Percentiles rank a stretch among this genome's conserved stretches.
These are phyloP conservation scores for Blastobotrys niveus DNA, from an alignment of 1,139 yeast species.

Conservation along the genomic window DNA sequence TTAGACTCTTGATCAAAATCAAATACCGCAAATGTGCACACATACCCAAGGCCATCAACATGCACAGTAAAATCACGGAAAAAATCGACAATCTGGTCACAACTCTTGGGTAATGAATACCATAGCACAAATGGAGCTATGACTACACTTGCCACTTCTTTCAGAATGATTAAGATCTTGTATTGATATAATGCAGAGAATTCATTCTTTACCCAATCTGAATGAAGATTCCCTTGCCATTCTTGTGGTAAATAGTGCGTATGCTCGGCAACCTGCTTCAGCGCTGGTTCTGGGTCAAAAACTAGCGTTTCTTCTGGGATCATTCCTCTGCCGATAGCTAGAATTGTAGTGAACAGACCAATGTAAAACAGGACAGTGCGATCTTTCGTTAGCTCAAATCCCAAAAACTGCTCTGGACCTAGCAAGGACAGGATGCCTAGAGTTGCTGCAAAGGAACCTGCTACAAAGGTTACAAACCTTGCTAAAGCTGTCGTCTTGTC, in stretches of 20 bases:
- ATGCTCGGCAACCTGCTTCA: slow-evolving; percentile 70
- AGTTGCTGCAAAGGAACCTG: slow-evolving; percentile 87
- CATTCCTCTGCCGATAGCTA: slow-evolving; percentile 66
- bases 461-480: slow-evolving; percentile 64
- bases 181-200: slow-evolving; percentile 74
- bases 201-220: slow-evolving; percentile 72
- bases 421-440: slow-evolving; percentile 77
- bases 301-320: slow-evolving; percentile 57
- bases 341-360: slow-evolving; percentile 74
- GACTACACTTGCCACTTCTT: slow-evolving; percentile 75
- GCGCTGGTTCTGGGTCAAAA: slow-evolving; percentile 85
- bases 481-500: slow-evolving; percentile 63
- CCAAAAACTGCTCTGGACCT: slow-evolving; percentile 87
- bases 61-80: slow-evolving; percentile 84
- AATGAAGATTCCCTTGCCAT: slow-evolving; percentile 76
- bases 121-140: slow-evolving; percentile 84
- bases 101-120: slow-evolving; percentile 66
- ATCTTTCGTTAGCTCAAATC: slow-evolving; percentile 80
- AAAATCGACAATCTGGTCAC: slow-evolving; percentile 79
- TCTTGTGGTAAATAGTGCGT: slow-evolving; percentile 85
- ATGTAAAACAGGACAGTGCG: slow-evolving; percentile 81
- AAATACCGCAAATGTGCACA: slow-evolving; percentile 91
- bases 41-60: slow-evolving; percentile 91
- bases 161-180: slow-evolving; percentile 61
- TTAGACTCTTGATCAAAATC: slow-evolving; percentile 51